Conservation (phyloP, 495 filamentous ascomycete genomes). For the Aspergillus incahuasiensis region DNA sequence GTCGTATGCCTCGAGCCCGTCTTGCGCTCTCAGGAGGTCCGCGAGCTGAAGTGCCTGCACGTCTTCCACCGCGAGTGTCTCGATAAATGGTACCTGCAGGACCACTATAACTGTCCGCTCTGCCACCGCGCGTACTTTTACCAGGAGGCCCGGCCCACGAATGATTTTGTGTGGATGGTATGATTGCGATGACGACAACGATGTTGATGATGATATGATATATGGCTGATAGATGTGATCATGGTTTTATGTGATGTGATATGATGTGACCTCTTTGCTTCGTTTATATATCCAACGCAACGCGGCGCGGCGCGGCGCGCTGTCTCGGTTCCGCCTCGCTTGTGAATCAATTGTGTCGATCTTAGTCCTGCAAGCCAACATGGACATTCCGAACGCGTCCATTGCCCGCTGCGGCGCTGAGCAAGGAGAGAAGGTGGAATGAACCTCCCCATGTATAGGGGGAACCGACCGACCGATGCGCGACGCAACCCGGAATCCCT, state of each 20-base stretch:
- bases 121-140: conserved; percentile 40
- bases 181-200: conserved; percentile 17
- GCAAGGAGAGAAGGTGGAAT: no score
- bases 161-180: conserved; percentile 43
- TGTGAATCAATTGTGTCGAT: no score
- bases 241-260: not conserved
- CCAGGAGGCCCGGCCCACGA: conserved; percentile 28
- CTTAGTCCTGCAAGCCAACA: no score
- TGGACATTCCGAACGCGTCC: no score
- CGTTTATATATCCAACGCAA: not conserved
- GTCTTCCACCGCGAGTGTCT: conserved; percentile 45
- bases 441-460: no score
- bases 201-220: no score
- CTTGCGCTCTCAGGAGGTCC: conserved; percentile 35
- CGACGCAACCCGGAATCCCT: no score
- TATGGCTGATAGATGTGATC: conserved; percentile 1
- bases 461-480: no score
- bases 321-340: no score
- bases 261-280: not conserved
- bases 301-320: no score
- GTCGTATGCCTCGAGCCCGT: conserved; percentile 43
- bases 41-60: conserved; percentile 41
- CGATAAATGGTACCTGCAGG: conserved; percentile 43
- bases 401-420: no score
- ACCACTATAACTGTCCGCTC: conserved; percentile 43